phyloP scores from a whole-genome alignment of 1,284 basidiomycete genomes.

The Abortiporus biennis region DNA sequence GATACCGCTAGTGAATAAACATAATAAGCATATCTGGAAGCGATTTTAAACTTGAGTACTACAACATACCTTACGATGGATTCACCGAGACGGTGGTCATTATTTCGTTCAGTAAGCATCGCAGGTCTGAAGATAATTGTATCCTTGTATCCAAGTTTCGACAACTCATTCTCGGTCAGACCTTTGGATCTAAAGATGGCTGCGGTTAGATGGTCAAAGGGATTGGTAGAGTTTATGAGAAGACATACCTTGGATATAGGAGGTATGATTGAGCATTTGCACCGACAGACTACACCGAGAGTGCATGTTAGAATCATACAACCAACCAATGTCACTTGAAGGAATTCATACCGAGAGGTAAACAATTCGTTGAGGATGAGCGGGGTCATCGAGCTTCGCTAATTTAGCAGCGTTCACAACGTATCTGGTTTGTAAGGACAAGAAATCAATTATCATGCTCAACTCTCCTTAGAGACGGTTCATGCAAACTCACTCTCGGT shows the following conservation, averaged over 20 bases:
- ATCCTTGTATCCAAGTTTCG: constrained; percentile 59
- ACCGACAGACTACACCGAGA: constrained; percentile 38
- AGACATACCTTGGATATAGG: constrained; percentile 41
- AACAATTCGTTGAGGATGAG: constrained; percentile 48
- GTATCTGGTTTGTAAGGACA: constrained; percentile 40
- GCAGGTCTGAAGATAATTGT: constrained; percentile 66
- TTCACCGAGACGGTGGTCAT: constrained; percentile 36
- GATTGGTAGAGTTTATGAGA: constrained; percentile 2
- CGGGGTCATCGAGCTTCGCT: constrained; percentile 42
- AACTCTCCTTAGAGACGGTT: too few relatives aligned
- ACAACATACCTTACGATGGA: constrained; percentile 33
- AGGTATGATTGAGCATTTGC: constrained; percentile 44
- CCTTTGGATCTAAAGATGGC: constrained; percentile 55
- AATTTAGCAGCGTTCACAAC: constrained; percentile 65
- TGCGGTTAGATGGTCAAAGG: constrained; percentile 1
- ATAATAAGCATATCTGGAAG: not conserved
- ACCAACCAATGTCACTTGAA: too few relatives aligned
- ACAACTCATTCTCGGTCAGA: constrained; percentile 64
- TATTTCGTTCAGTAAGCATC: constrained; percentile 37
- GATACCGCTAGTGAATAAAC: not conserved
- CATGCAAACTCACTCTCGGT: constrained; percentile 50
- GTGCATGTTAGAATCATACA: too few relatives aligned
- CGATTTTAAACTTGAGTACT: too few relatives aligned
- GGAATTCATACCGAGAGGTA: constrained; percentile 65
- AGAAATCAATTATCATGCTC: not conserved